phyloP scores from a whole-genome alignment of 176 grass and related monocot genomes.

The Rhipidocladum racemiflorum region DNA sequence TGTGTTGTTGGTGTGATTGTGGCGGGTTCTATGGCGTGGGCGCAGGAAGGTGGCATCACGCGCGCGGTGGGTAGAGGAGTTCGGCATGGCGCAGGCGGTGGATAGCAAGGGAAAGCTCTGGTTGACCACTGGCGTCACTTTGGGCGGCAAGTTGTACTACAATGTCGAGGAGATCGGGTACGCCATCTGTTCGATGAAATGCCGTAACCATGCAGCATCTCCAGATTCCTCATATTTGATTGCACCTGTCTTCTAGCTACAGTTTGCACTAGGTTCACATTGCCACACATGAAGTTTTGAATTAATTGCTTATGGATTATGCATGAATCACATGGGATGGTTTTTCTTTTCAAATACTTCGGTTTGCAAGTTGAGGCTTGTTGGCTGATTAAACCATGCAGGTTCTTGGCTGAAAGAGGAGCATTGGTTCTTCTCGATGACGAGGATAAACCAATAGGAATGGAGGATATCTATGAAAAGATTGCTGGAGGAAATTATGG shows the following conservation, averaged over 20 bases:
- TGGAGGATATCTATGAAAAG: slow-evolving; percentile 53
- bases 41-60: slow-evolving; percentile 61
- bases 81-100: slow-evolving; percentile 58
- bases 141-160: slow-evolving; percentile 58
- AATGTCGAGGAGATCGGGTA: slow-evolving; percentile 91
- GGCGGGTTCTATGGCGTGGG: neutral
- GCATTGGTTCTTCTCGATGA: slow-evolving; percentile 58
- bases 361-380: neutral
- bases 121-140: slow-evolving; percentile 64
- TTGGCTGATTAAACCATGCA: slow-evolving; percentile 32
- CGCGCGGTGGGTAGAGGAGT: slow-evolving; percentile 66
- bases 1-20: neutral
- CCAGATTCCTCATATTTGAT: neutral
- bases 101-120: slow-evolving; percentile 80
- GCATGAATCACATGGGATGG: neutral
- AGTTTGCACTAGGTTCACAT: neutral
- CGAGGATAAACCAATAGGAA: slow-evolving; percentile 34
- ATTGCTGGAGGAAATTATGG: slow-evolving; percentile 47
- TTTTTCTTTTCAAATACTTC: neutral
- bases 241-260: neutral
- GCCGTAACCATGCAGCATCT: no score
- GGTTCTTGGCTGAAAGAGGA: slow-evolving; percentile 77
- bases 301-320: neutral
- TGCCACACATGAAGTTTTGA: neutral
- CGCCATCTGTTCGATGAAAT: slow-evolving; percentile 41